Percentiles rank a stretch among this genome's conserved stretches.
phyloP scores from a whole-genome alignment of 2,329 filamentous ascomycete species.

The Colletotrichum navitas region DNA sequence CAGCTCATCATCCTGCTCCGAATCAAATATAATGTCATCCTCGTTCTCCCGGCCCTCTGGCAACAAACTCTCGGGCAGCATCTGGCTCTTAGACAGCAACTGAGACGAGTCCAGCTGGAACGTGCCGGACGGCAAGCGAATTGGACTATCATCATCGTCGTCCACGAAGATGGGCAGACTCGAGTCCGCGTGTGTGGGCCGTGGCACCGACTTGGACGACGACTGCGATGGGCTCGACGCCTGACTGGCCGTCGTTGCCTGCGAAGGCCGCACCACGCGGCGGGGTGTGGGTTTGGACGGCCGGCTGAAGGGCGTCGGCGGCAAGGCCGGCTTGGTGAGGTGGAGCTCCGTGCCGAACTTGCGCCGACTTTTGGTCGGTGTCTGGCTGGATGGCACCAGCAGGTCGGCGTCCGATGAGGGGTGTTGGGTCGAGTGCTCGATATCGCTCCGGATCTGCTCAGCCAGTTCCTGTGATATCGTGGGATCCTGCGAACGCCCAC shows the following conservation, averaged over 20 bases:
- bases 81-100: conserved; percentile 64
- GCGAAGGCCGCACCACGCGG: conserved; percentile 43
- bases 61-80: conserved; percentile 63
- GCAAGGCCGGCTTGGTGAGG: conserved; percentile 33
- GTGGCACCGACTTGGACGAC: conserved; percentile 47
- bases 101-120: conserved; percentile 58
- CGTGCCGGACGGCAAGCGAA: conserved; percentile 39
- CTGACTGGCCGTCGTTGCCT: conserved; percentile 55
- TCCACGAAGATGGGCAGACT: conserved; percentile 43
- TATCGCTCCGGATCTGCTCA: conserved; percentile 63
- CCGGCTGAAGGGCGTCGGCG: conserved; percentile 39
- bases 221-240: conserved; percentile 50
- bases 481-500: conserved; percentile 27
- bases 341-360: conserved; percentile 28
- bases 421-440: conserved; percentile 51
- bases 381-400: conserved; percentile 51
- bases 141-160: conserved; percentile 45
- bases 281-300: conserved; percentile 38
- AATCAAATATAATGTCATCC: conserved; percentile 40
- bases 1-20: conserved; percentile 38
- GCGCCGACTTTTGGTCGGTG: conserved; percentile 18
- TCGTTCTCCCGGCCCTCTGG: conserved; percentile 50
- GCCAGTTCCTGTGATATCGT: conserved; percentile 66
- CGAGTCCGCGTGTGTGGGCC: conserved; percentile 44
- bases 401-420: conserved; percentile 45